Conservation (phyloP, 345 rosid species). For the Eucalyptus decipiens region DNA sequence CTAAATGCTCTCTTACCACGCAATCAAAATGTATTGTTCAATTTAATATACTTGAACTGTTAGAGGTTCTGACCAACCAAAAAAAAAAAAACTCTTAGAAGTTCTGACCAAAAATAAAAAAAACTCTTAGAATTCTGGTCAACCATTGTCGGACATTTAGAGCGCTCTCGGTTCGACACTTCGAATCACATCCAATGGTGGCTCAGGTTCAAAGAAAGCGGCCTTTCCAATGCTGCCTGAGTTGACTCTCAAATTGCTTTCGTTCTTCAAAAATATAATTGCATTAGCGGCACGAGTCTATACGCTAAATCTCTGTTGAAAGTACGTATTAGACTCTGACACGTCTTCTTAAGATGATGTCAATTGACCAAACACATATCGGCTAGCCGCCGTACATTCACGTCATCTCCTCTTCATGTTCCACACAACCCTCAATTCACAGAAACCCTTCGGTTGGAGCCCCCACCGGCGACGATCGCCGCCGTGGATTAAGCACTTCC, state of each 20-base stretch:
- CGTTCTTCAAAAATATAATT: not conserved
- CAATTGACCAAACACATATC: not conserved
- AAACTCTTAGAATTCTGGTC: not conserved
- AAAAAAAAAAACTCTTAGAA: not conserved
- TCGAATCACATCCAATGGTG: not conserved
- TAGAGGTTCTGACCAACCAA: not conserved
- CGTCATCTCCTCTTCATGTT: not conserved
- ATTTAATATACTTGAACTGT: not conserved
- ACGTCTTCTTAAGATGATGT: not conserved
- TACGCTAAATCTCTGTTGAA: not conserved
- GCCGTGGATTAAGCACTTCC: not conserved
- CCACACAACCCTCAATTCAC: not conserved
- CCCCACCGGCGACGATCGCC: not conserved
- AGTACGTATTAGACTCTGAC: not conserved
- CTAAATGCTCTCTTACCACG: not conserved
- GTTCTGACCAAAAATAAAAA: not conserved
- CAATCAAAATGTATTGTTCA: not conserved
- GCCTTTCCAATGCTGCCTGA: not conserved
- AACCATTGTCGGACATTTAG: not conserved
- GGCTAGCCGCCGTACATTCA: not conserved
- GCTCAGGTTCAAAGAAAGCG: not conserved
- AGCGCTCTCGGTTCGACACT: not conserved
- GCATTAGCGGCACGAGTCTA: not conserved
- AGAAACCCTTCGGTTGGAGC: not conserved
- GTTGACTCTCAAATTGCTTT: not conserved